A percentile compares a stretch with the other conserved stretches of the same genome.
Conservation (phyloP, 495 filamentous ascomycete species). For the Aspergillus bertholletiae region DNA sequence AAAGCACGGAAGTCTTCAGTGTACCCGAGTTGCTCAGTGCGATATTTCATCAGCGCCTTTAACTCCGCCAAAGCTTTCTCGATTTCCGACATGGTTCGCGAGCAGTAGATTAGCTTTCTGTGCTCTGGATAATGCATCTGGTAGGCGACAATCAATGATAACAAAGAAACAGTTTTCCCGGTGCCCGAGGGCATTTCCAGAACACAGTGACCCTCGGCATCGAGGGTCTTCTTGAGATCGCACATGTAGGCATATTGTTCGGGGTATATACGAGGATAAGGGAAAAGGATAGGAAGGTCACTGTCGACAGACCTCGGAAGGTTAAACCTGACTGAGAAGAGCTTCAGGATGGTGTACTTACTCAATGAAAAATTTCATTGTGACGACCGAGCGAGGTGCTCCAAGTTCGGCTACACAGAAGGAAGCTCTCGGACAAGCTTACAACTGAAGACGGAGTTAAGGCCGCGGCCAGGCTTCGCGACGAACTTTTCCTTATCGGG, state of each 20-base stretch:
- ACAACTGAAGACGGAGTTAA: background rate
- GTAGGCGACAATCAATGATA: constrained; percentile 95
- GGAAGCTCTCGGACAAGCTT: constrained; percentile 6
- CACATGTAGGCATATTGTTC: constrained; percentile 99
- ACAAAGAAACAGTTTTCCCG: constrained; percentile 92
- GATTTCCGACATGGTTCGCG: constrained; percentile 61
- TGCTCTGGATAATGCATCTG: constrained; percentile 88
- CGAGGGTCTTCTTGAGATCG: constrained; percentile 94
- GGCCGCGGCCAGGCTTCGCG: constrained; percentile 5
- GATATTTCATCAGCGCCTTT: constrained; percentile 90
- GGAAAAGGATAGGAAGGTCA: constrained; percentile 91
- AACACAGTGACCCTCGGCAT: constrained; percentile 94
- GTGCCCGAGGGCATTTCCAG: constrained; percentile 99
- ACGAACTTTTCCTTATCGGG: constrained; percentile 33
- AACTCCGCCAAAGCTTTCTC: constrained; percentile 95
- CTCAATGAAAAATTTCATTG: constrained; percentile 98
- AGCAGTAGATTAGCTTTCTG: constrained; percentile 97
- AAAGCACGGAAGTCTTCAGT: constrained; percentile 91
- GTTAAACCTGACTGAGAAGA: constrained; percentile 4
- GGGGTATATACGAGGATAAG: constrained; percentile 95
- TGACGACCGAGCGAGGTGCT: constrained; percentile 35
- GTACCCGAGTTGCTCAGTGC: constrained; percentile 76
- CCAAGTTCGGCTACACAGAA: background rate
- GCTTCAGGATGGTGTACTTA: constrained; percentile 32
- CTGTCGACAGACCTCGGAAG: constrained; percentile 34